These are phyloP conservation scores for Thraustotheca clavata DNA, from an alignment of 352 stramenopile genomes.

Conservation along the genomic window DNA sequence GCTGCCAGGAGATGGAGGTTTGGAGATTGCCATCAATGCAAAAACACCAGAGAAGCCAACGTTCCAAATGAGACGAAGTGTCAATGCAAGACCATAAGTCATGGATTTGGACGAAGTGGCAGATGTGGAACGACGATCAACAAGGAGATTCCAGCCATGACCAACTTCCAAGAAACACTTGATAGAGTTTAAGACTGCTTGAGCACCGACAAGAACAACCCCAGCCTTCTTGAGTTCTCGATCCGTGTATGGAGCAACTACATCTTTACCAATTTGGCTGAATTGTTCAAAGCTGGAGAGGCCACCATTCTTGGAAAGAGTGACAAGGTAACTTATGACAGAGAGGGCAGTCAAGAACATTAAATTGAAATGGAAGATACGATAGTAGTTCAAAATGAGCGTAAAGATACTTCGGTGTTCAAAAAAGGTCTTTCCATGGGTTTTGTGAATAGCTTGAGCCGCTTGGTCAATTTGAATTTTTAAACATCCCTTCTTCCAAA, in stretches of 20 bases:
- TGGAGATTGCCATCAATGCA: conserved; percentile 32
- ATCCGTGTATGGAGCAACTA: conserved; percentile 42
- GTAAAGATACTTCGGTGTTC: conserved; percentile 65
- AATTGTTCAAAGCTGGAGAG: conserved; percentile 51
- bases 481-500: conserved; percentile 62
- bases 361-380: conserved; percentile 78
- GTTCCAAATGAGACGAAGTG: conserved; percentile 51
- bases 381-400: conserved; percentile 68
- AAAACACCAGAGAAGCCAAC: conserved; percentile 47
- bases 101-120: conserved; percentile 45
- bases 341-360: conserved; percentile 53
- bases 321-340: conserved; percentile 45
- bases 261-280: conserved; percentile 35
- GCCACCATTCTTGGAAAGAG: conserved; percentile 48
- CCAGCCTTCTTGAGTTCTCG: conserved; percentile 47
- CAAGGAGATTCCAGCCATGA: conserved; percentile 57
- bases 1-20: conserved; percentile 24
- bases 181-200: conserved; percentile 38
- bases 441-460: conserved; percentile 37
- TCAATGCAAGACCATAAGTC: conserved; percentile 45
- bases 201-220: conserved; percentile 40
- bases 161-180: conserved; percentile 59
- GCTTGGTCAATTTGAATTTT: conserved; percentile 39
- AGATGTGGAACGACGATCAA: conserved; percentile 29
- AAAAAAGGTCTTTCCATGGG: conserved; percentile 74